Evolutionary conservation across 2,329 filamentous ascomycete genomes (phyloP), one percentile per base, ranked within the genome.

Genomic region (Aspergillus novofumigatus): DNA sequence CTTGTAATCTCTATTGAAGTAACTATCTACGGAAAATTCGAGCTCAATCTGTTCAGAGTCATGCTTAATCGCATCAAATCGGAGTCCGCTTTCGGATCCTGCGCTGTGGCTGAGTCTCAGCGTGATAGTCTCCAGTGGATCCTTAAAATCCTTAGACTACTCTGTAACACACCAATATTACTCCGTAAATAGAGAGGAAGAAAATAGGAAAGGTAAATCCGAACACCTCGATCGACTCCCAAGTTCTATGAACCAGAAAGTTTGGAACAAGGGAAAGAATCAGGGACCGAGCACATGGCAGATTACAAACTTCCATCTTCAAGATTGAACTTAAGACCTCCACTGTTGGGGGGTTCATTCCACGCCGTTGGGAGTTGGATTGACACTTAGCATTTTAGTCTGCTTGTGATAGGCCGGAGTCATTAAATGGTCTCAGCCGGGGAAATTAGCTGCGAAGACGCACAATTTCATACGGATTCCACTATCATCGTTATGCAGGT

Each of bases 281-380:
- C 11, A 23, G 20, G 20, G 21, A 47, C 25, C 5, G 21, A 9
- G 14, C 44, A 26, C 44, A 47, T 47, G 44, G 44, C 44, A 47
- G 11, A 47, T 14, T 23, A 21, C 44, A 25, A 47, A 14, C 5
- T 47, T 47, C 3, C 23, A 2, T 5, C 21, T 20, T 21, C 44
- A 47, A 25, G 44, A 47, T 23, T 47, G 21, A 14, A 47, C 25
- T 26, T 26, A 20, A 47, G 21, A 47, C 17, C 11, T 47, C 44
- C 44, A 64, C 64, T 58, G 52, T 58, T 54, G 59, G 53, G 42
- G 52, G 9, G 54, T 63, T 64, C 61, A 63, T 61, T 66, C 62
- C 56, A 56, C 58, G 52, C 60, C 59, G 62, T 65, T 65, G 61
- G 56, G 53, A 51, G 53, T 47, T 47, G 14, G 44, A n/a, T 47